A percentile compares a stretch with the other conserved stretches of the same genome.
phyloP scores from a whole-genome alignment of 192 early-diverging fungal genomes.

The Mortierella claussenii region DNA sequence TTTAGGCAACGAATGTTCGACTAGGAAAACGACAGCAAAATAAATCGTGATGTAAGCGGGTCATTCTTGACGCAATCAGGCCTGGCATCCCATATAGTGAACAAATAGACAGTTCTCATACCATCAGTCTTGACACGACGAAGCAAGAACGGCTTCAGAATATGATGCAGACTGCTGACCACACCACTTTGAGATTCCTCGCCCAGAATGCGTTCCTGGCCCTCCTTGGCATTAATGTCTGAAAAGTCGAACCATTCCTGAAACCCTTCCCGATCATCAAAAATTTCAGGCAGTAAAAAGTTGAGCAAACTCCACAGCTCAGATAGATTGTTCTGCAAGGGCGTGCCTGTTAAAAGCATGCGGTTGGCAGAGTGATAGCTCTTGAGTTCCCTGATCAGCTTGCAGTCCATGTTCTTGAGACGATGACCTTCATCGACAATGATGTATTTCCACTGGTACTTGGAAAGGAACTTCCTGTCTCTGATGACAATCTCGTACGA shows the following conservation, averaged over 20 bases:
- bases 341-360: slow-evolving; percentile 92
- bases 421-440: slow-evolving; percentile 98
- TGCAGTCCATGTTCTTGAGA: slow-evolving; percentile 96
- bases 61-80: neutral
- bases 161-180: slow-evolving; percentile 86
- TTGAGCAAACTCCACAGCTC: slow-evolving; percentile 98
- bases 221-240: slow-evolving; percentile 73
- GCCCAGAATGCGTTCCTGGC: slow-evolving; percentile 70
- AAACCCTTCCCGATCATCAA: slow-evolving; percentile 88
- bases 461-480: slow-evolving; percentile 79
- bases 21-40: slow-evolving; percentile 49
- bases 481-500: slow-evolving; percentile 92
- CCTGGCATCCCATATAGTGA: neutral
- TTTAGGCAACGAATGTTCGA: slow-evolving; percentile 87
- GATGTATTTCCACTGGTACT: slow-evolving; percentile 87
- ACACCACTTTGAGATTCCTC: slow-evolving; percentile 75
- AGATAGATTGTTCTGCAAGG: slow-evolving; percentile 90
- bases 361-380: slow-evolving; percentile 86
- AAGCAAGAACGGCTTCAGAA: slow-evolving; percentile 91
- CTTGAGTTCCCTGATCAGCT: slow-evolving; percentile 88
- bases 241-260: slow-evolving; percentile 88
- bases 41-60: neutral
- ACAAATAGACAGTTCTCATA: slow-evolving; percentile 24
- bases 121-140: slow-evolving; percentile 91
- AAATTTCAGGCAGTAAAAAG: slow-evolving; percentile 96